Base-by-base conservation (phyloP, 2,329 filamentous ascomycete genomes). In the Aspergillus pseudoviridinutans region DNA sequence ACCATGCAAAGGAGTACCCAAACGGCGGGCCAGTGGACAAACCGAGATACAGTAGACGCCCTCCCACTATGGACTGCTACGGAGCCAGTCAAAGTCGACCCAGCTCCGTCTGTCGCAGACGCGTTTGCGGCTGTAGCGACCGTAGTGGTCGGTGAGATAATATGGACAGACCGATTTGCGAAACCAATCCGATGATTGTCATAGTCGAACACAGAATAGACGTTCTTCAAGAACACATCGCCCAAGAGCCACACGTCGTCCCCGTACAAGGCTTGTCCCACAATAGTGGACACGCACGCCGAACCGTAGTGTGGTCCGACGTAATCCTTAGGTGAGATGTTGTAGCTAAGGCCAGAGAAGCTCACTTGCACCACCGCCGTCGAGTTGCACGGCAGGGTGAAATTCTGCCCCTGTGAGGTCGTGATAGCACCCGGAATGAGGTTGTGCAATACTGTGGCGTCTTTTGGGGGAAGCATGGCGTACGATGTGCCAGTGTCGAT, bases 401-500 rank as follows among this genome's bases (percentile, higher is more conserved):
- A 96, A 1, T 84, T 86, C 53, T 84, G 78, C 17, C 82, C 84
- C 51, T 84, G 78, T 14, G 83, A 84, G 41, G 84, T 77, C 5
- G 78, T 78, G 27, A 75, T 72, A 1, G 86, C 84, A 12, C 83
- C 86, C 0, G 87, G 83, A 38, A 96, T 86, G 29, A 85, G 74
- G 32, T 79, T 77, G 74, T 95, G 90, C 6, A 96, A 69, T 9
- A 81, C 79, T 49, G 82, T 79, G 1, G 91, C 89, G 66, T 92
- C 87, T 2, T 77, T 76, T 1, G 80, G 74, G 0, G 91, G 89
- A 5, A 90, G 84, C 61, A 96, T 86, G 28, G 91, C 83, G 70
- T 88, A 94, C 0, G 87, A 90, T 0, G 91, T 94, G 51, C 91
- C 91, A 0, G 90, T 92, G 73, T 96, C 92, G 64, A 96, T 87